These are phyloP conservation scores for Aspergillus unguis DNA, from an alignment of 2,329 filamentous ascomycete species.

Conservation along the genomic window DNA sequence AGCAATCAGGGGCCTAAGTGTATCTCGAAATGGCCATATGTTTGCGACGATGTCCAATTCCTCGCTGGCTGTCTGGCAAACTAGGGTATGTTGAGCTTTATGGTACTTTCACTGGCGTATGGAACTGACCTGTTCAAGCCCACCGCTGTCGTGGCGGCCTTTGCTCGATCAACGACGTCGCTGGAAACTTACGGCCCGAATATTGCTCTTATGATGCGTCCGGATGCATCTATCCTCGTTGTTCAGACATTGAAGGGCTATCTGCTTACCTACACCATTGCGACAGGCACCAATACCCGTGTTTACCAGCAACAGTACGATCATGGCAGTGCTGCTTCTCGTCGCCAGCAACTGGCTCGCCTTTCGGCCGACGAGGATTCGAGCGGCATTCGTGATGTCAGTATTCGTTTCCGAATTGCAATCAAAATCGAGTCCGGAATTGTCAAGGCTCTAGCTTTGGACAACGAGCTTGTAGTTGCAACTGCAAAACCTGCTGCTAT, in stretches of 20 bases:
- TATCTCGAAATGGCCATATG: slow-evolving; percentile 74
- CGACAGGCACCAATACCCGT: slow-evolving; percentile 74
- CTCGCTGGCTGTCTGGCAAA: slow-evolving; percentile 93
- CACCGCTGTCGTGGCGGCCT: slow-evolving; percentile 79
- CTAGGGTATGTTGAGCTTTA: slow-evolving; percentile 60
- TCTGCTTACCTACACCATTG: slow-evolving; percentile 90
- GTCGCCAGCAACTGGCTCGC: slow-evolving; percentile 44
- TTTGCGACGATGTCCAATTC: slow-evolving; percentile 86
- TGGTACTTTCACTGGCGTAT: slow-evolving; percentile 20
- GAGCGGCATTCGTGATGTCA: slow-evolving; percentile 77
- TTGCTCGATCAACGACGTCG: slow-evolving; percentile 77
- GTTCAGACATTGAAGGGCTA: slow-evolving; percentile 83
- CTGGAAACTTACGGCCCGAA: slow-evolving; percentile 81
- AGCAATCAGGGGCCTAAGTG: slow-evolving; percentile 68
- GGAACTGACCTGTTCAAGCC: slow-evolving; percentile 56
- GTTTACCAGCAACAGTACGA: slow-evolving; percentile 82
- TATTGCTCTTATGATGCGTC: slow-evolving; percentile 76
- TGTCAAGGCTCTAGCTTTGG: slow-evolving; percentile 77
- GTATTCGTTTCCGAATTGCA: slow-evolving; percentile 90
- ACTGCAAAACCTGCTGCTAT: slow-evolving; percentile 90
- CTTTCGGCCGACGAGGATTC: slow-evolving; percentile 76
- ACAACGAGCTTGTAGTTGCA: slow-evolving; percentile 88
- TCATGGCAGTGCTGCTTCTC: slow-evolving; percentile 40
- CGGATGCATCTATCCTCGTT: slow-evolving; percentile 88
- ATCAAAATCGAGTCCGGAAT: slow-evolving; percentile 98